These are phyloP conservation scores for rapeseed (Brassica napus) DNA, from an alignment of 345 rosid genomes.

Conservation along the genomic window DNA sequence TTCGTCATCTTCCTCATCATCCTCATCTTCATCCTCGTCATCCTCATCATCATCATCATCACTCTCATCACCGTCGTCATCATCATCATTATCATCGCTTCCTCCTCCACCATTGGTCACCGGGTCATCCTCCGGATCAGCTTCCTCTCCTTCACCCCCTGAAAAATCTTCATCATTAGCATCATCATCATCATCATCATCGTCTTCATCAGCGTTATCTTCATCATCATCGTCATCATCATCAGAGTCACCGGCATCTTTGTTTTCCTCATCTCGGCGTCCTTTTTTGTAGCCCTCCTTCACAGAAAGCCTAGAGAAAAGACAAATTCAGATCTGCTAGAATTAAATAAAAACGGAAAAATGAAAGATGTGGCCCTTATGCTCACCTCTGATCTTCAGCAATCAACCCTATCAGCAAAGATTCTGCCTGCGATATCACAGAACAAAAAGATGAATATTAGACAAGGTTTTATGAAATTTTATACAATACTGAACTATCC, in stretches of 20 bases:
- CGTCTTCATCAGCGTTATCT: conserved; percentile 23
- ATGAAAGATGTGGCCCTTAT: neutral
- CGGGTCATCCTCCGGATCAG: conserved; percentile 63
- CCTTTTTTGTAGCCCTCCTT: conserved; percentile 47
- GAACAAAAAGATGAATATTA: neutral
- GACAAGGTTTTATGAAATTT: neutral
- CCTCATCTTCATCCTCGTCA: conserved; percentile 57
- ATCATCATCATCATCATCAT: conserved; percentile 47
- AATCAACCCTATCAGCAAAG: conserved; percentile 38
- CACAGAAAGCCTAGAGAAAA: conserved; percentile 45
- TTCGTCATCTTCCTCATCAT: conserved; percentile 29
- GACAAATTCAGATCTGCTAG: neutral
- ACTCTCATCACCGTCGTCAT: conserved; percentile 40
- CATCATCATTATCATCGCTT: conserved; percentile 52
- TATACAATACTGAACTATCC: neutral
- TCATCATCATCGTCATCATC: conserved; percentile 46
- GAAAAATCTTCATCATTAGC: conserved; percentile 62
- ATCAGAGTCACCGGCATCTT: conserved; percentile 59
- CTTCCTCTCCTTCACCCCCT: conserved; percentile 55
- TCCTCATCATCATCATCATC: conserved; percentile 45
- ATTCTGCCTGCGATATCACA: conserved; percentile 39
- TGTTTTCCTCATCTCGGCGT: conserved; percentile 44
- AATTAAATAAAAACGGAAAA: neutral
- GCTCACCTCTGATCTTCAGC: conserved; percentile 47
- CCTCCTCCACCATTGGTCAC: conserved; percentile 58